Conservation (phyloP, 73 alveolate genomes). For the Symbiodinium pilosum region DNA sequence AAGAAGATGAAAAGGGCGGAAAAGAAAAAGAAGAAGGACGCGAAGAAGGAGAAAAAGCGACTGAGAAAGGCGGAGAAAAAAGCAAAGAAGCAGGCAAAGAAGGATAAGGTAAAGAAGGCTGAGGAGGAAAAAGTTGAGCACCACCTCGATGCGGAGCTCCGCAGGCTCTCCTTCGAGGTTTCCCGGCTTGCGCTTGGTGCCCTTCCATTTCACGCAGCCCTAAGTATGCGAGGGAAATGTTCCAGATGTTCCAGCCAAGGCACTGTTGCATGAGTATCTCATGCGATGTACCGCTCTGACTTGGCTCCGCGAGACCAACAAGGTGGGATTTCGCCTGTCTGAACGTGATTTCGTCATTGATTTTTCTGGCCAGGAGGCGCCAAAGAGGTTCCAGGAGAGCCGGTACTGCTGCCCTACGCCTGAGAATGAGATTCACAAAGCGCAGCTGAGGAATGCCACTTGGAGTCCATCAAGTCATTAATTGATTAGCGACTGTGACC, state of each 20-base stretch:
- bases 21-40: not conserved
- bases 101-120: not conserved
- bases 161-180: not conserved
- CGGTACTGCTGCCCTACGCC: not conserved
- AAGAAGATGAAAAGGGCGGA: not conserved
- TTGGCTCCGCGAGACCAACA: not conserved
- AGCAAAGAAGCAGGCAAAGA: not conserved
- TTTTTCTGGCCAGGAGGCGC: not conserved
- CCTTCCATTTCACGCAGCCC: not conserved
- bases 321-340: no score
- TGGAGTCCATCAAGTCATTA: not conserved
- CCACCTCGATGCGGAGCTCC: not conserved
- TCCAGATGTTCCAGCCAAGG: not conserved
- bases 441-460: not conserved
- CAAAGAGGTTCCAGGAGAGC: not conserved
- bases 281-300: not conserved
- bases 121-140: not conserved
- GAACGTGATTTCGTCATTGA: not conserved
- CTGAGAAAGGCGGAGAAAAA: not conserved
- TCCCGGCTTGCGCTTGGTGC: not conserved
- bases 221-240: not conserved
- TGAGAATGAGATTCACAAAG: not conserved
- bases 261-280: not conserved
- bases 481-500: not conserved
- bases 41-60: not conserved